These are phyloP conservation scores for Sporisorium graminicola DNA, from an alignment of 1,284 basidiomycete species.

Conservation along the genomic window DNA sequence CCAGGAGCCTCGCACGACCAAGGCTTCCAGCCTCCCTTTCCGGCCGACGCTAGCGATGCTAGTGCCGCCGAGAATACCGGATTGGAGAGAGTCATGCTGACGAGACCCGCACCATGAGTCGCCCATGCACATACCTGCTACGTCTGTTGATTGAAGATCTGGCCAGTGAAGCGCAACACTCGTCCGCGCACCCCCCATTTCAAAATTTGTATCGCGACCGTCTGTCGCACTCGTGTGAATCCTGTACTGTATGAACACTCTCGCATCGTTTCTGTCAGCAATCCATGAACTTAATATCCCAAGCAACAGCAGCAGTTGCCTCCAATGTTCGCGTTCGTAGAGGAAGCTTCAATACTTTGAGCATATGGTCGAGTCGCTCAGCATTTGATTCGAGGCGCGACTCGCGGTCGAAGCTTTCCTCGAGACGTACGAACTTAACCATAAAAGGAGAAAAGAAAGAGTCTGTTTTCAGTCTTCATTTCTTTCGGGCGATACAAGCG, in stretches of 20 bases:
- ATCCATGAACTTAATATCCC: not conserved
- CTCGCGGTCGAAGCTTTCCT: not conserved
- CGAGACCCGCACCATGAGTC: conserved; percentile 21
- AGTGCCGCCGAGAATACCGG: conserved; percentile 11
- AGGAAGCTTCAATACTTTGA: not conserved
- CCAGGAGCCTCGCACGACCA: conserved; percentile 39
- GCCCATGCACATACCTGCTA: not conserved
- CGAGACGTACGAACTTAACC: not conserved
- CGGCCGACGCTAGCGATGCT: conserved; percentile 12
- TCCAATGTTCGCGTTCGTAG: not conserved
- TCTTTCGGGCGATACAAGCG: conserved; percentile 31
- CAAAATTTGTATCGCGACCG: not conserved
- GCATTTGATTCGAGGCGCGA: not conserved
- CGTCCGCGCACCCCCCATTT: not conserved
- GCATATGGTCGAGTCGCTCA: not conserved
- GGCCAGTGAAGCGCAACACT: not conserved
- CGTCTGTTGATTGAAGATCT: not conserved
- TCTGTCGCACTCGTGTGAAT: not conserved
- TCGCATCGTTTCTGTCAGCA: conserved; percentile 5
- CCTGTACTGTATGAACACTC: conserved; percentile 16
- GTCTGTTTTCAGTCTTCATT: not conserved
- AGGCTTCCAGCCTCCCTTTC: conserved; percentile 26
- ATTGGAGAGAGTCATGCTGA: conserved; percentile 44
- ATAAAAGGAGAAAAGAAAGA: not conserved
- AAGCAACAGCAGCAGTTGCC: not conserved